Evolutionary conservation across 768 basidiomycete genomes (phyloP).

Genomic region (Lactifluus volemus): DNA sequence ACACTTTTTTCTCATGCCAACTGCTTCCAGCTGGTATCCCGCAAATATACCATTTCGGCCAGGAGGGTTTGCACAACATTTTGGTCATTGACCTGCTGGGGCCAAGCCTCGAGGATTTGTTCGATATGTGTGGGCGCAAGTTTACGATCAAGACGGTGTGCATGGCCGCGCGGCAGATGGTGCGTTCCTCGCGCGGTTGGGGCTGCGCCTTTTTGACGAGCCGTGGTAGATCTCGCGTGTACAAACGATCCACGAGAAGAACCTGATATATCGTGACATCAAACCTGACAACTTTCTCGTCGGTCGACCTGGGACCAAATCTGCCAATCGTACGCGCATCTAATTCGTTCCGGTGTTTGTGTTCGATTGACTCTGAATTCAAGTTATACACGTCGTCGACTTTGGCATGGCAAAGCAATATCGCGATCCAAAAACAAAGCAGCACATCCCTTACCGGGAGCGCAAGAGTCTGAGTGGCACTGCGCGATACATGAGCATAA

Average conservation of each 20-base stretch:
- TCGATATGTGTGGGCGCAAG: slow-evolving; percentile 98
- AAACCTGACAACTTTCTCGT: slow-evolving; percentile 99
- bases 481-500: slow-evolving; percentile 99
- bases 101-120: slow-evolving; percentile 93
- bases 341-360: neutral
- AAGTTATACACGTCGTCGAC: slow-evolving; percentile 90
- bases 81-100: slow-evolving; percentile 97
- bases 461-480: slow-evolving; percentile 96
- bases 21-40: slow-evolving; percentile 76
- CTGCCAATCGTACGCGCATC: slow-evolving; percentile 56
- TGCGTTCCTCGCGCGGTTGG: slow-evolving; percentile 27
- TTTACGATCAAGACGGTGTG: slow-evolving; percentile 98
- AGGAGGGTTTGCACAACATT: slow-evolving; percentile 97
- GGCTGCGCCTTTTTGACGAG: neutral
- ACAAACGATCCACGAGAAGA: slow-evolving; percentile 98
- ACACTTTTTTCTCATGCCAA: slow-evolving; percentile 11
- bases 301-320: slow-evolving; percentile 88
- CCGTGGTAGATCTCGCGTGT: slow-evolving; percentile 76
- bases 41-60: slow-evolving; percentile 99
- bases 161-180: slow-evolving; percentile 98
- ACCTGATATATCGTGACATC: slow-evolving; percentile 98
- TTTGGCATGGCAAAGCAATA: slow-evolving; percentile 99
- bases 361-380: neutral
- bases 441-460: slow-evolving; percentile 98
- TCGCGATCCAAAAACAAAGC: slow-evolving; percentile 97